These are phyloP conservation scores for Akanthomyces dipterigenus DNA, from an alignment of 2,329 filamentous ascomycete species.

Conservation along the genomic window DNA sequence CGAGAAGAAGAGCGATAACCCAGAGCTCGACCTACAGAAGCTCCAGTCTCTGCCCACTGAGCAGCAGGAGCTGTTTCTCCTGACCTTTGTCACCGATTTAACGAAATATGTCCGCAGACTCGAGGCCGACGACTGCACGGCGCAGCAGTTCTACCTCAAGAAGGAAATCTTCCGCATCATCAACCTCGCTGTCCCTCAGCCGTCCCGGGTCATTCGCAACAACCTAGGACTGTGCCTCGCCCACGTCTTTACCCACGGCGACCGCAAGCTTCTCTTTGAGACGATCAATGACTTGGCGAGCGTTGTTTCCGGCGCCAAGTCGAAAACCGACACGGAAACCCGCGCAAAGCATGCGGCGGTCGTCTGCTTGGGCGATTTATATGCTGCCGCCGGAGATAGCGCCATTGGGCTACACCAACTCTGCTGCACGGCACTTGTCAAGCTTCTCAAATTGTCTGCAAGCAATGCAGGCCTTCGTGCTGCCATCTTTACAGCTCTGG, in stretches of 20 bases:
- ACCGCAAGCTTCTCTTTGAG: conserved; percentile 88
- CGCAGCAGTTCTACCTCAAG: conserved; percentile 87
- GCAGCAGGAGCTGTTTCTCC: conserved; percentile 90
- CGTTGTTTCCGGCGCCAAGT: conserved; percentile 67
- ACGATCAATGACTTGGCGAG: conserved; percentile 81
- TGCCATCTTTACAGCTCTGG: conserved; percentile 67
- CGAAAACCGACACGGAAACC: conserved; percentile 66
- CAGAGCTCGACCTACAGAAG: conserved; percentile 84
- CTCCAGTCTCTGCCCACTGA: conserved; percentile 84
- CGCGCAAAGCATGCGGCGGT: conserved; percentile 81
- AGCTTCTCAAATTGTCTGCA: conserved; percentile 71
- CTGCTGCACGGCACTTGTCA: conserved; percentile 64
- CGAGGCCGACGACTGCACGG: conserved; percentile 70
- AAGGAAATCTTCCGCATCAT: conserved; percentile 92
- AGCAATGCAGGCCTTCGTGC: conserved; percentile 77
- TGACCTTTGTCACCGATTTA: conserved; percentile 80
- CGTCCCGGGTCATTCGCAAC: conserved; percentile 83
- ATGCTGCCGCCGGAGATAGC: conserved; percentile 88
- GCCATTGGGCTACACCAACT: conserved; percentile 76
- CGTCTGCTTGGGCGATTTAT: conserved; percentile 80
- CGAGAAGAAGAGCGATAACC: conserved; percentile 42
- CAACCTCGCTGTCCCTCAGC: conserved; percentile 73
- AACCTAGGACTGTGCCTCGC: conserved; percentile 80
- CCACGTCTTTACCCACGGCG: conserved; percentile 75
- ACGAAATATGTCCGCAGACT: conserved; percentile 72